Conservation (phyloP, 78 protist genomes). For the Mastigamoeba balamuthi region DNA sequence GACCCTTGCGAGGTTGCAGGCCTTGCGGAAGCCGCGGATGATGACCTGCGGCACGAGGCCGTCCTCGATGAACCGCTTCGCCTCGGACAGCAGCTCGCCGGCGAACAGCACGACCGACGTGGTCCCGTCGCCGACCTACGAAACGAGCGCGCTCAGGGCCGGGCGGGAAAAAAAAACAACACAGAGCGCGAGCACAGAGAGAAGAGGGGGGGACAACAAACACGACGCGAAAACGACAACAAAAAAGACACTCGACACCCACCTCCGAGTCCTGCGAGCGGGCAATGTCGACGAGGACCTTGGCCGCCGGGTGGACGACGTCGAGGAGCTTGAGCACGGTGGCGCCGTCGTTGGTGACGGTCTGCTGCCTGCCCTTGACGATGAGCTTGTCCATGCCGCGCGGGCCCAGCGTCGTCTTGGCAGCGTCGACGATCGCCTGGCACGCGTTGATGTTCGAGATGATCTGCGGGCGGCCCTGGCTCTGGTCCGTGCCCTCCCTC, state of each 20-base stretch:
- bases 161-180: neutral
- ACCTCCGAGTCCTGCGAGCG: constrained; percentile 93
- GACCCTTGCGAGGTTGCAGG: constrained; percentile 49
- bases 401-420: constrained; percentile 74
- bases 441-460: constrained; percentile 96
- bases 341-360: constrained; percentile 99
- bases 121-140: constrained; percentile 98
- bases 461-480: constrained; percentile 97
- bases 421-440: constrained; percentile 66
- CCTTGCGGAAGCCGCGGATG: constrained; percentile 71
- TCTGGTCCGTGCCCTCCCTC: constrained; percentile 96
- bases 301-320: constrained; percentile 99
- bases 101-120: constrained; percentile 97
- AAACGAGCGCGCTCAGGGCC: neutral
- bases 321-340: constrained; percentile 97
- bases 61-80: constrained; percentile 94
- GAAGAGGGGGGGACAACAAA: neutral
- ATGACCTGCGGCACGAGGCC: constrained; percentile 96
- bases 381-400: constrained; percentile 93
- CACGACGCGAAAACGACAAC: neutral
- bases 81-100: constrained; percentile 86
- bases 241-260: neutral
- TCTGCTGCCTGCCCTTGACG: constrained; percentile 33
- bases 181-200: neutral
- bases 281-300: constrained; percentile 96